Evolutionary conservation across 768 basidiomycete genomes (phyloP), one percentile per base, ranked within the genome.

Genomic region (Lentinula lateritia): DNA sequence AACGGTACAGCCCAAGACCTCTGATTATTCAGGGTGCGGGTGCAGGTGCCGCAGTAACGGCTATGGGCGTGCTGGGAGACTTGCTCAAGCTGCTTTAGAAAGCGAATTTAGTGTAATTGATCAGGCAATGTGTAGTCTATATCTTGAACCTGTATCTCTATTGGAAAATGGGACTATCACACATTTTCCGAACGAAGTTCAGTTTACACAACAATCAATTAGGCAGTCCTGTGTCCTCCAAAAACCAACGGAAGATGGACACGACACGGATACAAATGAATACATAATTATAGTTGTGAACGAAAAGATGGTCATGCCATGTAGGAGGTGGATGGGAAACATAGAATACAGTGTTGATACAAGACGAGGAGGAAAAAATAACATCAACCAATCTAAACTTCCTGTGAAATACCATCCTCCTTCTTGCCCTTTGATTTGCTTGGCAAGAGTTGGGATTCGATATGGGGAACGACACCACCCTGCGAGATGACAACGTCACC

Each of bases 1-100:
- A 91, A 69, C 81, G 97, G 45, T 99, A 99, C 70, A 87, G 89
- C 2, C 83, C 88, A 7, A 77, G 94, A 45, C 96, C 97, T 1
- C 77, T 99, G 60, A 92, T 98, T 63, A 82, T 99, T 38, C 96
- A 98, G 69, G 97, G 97, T 54, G 89, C 95, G 0, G 97, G 97
- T 2, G 97, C 97, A 0, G 97, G 97, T n/a, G 94, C 94, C 0
- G 94, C 90, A 28, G 96, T 98, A 13, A 99, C 97, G 36, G 97
- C 97, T 0, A 98, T 98, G 93, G 97, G 97, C 7, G 95, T 98
- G 15, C 80, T 96, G 65, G 87, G 90, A 52, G 96, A 98, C 70
- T 74, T 95, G 58, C 73, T 98, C 70, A 90, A 83, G 69, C 68
- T 84, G 35, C 70, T 70, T 0, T 81, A 67, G 38, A 38, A 16